Base-by-base conservation (phyloP, 2,329 filamentous ascomycete species). In the Pseudodiploospora longispora region DNA sequence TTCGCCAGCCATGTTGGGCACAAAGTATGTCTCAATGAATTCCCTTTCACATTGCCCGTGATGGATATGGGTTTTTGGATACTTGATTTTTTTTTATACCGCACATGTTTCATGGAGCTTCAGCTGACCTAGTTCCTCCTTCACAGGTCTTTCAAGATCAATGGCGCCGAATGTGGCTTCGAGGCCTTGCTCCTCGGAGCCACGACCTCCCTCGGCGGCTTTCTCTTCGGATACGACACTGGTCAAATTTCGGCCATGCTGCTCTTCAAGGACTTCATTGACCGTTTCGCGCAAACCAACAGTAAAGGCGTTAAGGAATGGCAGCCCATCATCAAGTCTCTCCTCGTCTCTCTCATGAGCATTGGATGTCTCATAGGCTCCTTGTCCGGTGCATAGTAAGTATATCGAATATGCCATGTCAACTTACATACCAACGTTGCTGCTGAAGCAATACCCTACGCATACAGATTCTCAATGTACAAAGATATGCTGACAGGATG, bases 181-280 rank as follows among this genome's bases (percentile, higher is more conserved):
- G 66, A 70, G 48, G 51, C 67, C 27, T 50, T 71, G 47, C 41
- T 71, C 29, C 52, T 80, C 29, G 75, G 74, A 37, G 60, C 70
- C 31, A 65, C 73, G 36, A 77, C 76, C 36, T 75, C 72, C 37
- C 71, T 82, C 35, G 78, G 78, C 48, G 78, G 76, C 39, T 78
- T 79, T 59, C 70, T 82, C 48, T 81, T 80, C 57, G 79, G 78
- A 39, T 81, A 80, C 52, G 78, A 82, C 51, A 82, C 76, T 7
- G 78, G 76, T 50, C 75, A 79, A 54, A 78, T 80, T 42, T 76
- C 74, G 6, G 65, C 63, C 35, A 68, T 75, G 55, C 60, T 74
- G 7, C 58, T 71, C 12, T 75, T 75, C 55, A 46, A 57, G 7
- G 75, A 82, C 58, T 82, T 78, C 56, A 66, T 69, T 29, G 42